Conservation (phyloP, 2,329 filamentous ascomycete species). For the Penicillium nordicum region DNA sequence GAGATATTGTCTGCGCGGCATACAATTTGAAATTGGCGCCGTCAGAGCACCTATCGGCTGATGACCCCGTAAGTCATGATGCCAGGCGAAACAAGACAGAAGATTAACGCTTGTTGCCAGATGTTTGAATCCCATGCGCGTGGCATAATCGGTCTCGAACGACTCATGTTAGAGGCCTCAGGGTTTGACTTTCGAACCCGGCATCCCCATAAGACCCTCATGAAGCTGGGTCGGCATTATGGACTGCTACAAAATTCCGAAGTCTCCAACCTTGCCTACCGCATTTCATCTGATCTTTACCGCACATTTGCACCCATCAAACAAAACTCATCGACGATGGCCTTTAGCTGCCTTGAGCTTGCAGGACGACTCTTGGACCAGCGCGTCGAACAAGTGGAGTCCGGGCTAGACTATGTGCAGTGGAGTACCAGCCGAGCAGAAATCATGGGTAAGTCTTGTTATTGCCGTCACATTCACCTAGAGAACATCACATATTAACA, state of each 20-base stretch:
- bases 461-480: conserved; percentile 25
- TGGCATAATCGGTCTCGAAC: conserved; percentile 82
- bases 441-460: conserved; percentile 49
- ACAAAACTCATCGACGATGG: conserved; percentile 80
- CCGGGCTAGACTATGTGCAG: conserved; percentile 48
- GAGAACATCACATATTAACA: conserved; percentile 25
- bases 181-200: conserved; percentile 91
- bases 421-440: conserved; percentile 47
- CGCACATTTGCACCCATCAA: conserved; percentile 91
- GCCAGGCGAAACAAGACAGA: not conserved
- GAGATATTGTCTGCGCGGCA: conserved; percentile 84
- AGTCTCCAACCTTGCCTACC: conserved; percentile 68
- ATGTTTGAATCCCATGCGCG: conserved; percentile 76
- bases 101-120: conserved; percentile 42
- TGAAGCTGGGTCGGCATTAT: conserved; percentile 69
- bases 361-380: conserved; percentile 65
- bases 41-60: conserved; percentile 67
- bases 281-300: conserved; percentile 83
- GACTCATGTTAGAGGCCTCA: conserved; percentile 86
- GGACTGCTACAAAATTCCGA: conserved; percentile 50
- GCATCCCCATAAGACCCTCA: conserved; percentile 78
- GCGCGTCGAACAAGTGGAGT: conserved; percentile 51
- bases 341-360: conserved; percentile 76
- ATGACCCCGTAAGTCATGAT: conserved; percentile 66
- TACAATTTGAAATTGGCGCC: conserved; percentile 75